phyloP scores from a whole-genome alignment of 75 land plant genomes.

The Pseudotsuga menziesii region DNA sequence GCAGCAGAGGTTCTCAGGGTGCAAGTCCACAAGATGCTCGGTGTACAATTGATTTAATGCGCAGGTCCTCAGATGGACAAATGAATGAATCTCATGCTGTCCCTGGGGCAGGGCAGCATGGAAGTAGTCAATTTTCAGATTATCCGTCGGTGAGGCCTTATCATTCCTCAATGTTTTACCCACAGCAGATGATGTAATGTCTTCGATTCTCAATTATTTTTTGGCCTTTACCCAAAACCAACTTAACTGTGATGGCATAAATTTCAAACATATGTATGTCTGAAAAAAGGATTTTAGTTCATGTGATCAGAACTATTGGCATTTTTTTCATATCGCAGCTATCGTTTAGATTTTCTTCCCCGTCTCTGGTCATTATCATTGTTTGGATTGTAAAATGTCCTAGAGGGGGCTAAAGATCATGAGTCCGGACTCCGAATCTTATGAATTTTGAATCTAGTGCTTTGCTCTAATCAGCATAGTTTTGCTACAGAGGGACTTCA shows the following conservation, averaged over 20 bases:
- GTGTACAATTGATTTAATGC: constrained; percentile 6
- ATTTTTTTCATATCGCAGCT: background rate
- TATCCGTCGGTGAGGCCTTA: background rate
- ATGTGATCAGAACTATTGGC: background rate
- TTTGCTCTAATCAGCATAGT: background rate
- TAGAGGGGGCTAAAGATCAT: background rate
- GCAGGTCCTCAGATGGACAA: constrained; percentile 5
- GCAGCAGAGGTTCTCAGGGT: constrained; percentile 6
- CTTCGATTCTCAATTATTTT: background rate
- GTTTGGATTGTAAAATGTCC: background rate
- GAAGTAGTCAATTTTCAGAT: constrained; percentile 4
- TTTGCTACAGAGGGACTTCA: background rate
- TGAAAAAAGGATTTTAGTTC: background rate
- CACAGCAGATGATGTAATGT: constrained; percentile 12
- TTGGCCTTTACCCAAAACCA: background rate
- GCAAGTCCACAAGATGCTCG: constrained; percentile 9
- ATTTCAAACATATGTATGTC: constrained; percentile 6
- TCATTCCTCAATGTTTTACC: constrained; percentile 1
- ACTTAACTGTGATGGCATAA: background rate
- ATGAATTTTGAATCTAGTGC: background rate
- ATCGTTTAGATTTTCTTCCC: background rate
- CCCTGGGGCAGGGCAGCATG: background rate
- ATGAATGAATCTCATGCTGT: background rate
- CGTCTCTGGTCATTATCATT: background rate
- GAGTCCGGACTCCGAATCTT: background rate